Base-by-base conservation (phyloP, 805 yeast genomes). In the Candida suzukii region DNA sequence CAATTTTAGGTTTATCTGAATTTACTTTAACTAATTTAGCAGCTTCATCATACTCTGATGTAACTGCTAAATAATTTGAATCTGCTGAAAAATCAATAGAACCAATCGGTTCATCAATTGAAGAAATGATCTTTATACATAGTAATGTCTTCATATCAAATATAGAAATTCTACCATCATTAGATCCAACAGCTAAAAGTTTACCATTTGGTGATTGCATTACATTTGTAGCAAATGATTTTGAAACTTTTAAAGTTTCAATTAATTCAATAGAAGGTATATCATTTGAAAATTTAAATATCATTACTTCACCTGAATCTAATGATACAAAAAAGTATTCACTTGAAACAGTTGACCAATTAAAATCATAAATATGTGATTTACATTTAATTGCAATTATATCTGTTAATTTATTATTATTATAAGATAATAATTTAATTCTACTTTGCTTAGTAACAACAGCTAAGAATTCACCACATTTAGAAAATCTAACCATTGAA, bases 131-230 rank as follows among this genome's bases (percentile, higher is more conserved):
- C 27, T 52, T 52, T 16, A 47, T 35, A 42, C 64, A 59, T 16
- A 65, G 49, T 53, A 74, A 54, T 18, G 58, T 50, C 3, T 42
- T 22, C 2, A 69, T 57, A 44, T 61, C 60, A 63, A 74, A 64
- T 10, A 69, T 36, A 16, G 70, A 65, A 4, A 73, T 64, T 22
- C 67, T 64, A 28, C 79, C 76, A 46, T 73, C 78, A 40, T 63
- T 64, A 16, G 71, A 54, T 4, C 76, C 78, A 8, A 63, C 63
- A 14, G 63, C 64, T 28, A 73, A 44, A 43, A 52, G 64, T 18
- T 52, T 46, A 2, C 73, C 75, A 33, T 66, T 41, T 2, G 72
- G 67, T 38, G 68, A 66, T 21, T 65, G 53, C 11, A 54, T 46
- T 25, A 70, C 45, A 37, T 66, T 53, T 13, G 74, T 67, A 19